Evolutionary conservation across 768 basidiomycete genomes (phyloP).

Genomic region (Austroboletus eburneus): DNA sequence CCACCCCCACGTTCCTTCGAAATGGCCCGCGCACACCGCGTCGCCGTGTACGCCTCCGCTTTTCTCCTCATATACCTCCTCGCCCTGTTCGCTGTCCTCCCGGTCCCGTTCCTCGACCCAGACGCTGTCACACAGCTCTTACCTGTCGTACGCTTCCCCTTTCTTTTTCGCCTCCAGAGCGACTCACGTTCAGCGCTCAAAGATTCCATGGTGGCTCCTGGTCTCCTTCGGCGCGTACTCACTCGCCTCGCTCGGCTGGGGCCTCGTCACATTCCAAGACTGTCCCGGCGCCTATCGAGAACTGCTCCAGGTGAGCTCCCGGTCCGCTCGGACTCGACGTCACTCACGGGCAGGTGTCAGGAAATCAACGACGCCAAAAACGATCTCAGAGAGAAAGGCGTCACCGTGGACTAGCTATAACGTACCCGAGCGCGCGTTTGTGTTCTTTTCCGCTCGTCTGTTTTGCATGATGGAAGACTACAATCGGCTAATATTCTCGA

Average conservation of each 20-base stretch:
- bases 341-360: no score
- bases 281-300: conserved; percentile 78
- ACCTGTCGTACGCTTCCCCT: conserved; percentile 11
- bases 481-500: no score
- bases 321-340: no score
- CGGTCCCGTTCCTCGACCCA: conserved; percentile 13
- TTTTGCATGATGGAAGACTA: no score
- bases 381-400: conserved; percentile 55
- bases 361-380: conserved; percentile 59
- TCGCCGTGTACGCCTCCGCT: conserved; percentile 41
- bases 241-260: conserved; percentile 72
- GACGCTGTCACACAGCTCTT: conserved; percentile 4
- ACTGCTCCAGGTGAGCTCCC: conserved; percentile 52
- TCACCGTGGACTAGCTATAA: conserved; percentile 49
- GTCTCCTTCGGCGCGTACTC: conserved; percentile 79
- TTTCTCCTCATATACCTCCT: conserved; percentile 42
- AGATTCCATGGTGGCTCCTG: conserved; percentile 83
- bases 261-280: conserved; percentile 67
- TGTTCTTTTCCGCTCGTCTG: not conserved
- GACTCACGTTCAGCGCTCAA: not conserved
- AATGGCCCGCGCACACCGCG: conserved; percentile 63
- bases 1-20: no score
- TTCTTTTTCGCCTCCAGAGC: not conserved
- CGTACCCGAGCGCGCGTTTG: not conserved
- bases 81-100: conserved; percentile 10